A percentile compares a stretch with the other conserved stretches of the same genome.
These are phyloP conservation scores for Fusarium buxicola DNA, from an alignment of 2,329 filamentous ascomycete genomes.

Conservation along the genomic window DNA sequence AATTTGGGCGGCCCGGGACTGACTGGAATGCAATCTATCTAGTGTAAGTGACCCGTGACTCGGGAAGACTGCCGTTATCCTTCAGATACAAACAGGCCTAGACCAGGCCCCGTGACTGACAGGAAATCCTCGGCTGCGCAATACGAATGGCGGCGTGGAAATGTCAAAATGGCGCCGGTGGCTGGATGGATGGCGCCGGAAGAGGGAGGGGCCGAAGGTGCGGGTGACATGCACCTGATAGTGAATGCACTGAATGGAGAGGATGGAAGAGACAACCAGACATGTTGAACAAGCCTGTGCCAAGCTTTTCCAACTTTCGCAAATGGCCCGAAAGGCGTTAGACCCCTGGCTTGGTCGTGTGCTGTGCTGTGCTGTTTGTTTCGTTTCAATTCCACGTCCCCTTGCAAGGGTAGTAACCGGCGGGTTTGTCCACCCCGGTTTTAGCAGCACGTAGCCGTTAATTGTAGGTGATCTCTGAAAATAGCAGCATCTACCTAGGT, in stretches of 20 bases:
- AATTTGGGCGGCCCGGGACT: not conserved
- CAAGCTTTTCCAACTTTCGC: slow-evolving; percentile 14
- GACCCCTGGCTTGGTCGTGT: not conserved
- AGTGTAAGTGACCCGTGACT: not conserved
- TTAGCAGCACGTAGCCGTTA: not conserved
- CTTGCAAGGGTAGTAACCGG: not conserved
- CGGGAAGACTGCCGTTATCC: slow-evolving; percentile 27
- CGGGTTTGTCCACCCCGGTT: slow-evolving; percentile 4
- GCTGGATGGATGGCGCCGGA: slow-evolving; percentile 25
- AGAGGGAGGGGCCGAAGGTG: slow-evolving; percentile 10
- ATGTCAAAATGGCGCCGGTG: slow-evolving; percentile 24
- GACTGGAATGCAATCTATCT: not conserved
- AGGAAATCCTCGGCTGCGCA: slow-evolving; percentile 12
- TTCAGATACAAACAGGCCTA: slow-evolving; percentile 20
- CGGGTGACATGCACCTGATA: not conserved
- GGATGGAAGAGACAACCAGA: too few relatives aligned
- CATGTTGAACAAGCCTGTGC: slow-evolving; percentile 2
- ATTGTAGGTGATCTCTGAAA: not conserved
- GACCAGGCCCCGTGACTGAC: slow-evolving; percentile 3
- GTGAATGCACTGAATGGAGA: not conserved
- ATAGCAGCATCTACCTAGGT: not conserved
- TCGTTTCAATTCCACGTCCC: slow-evolving; percentile 3
- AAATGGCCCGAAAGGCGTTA: too few relatives aligned
- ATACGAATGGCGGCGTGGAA: too few relatives aligned
- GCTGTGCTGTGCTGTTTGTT: not conserved